Evolutionary conservation across 2,329 filamentous ascomycete species (phyloP), one percentile per base, ranked within the genome.

Genomic region (Diaporthe amygdali): DNA sequence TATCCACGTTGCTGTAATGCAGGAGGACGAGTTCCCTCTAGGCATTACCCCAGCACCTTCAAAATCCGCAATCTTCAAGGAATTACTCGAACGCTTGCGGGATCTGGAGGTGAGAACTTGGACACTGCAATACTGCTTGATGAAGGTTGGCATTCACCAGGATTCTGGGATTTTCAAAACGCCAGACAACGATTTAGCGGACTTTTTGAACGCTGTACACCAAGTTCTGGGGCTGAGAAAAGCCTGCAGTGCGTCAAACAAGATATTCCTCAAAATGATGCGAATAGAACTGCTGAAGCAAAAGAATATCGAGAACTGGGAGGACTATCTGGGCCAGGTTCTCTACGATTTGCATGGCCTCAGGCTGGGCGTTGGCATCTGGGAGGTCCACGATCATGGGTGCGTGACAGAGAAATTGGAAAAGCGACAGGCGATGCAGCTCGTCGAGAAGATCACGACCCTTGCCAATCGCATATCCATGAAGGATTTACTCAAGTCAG

Each of bases 401-500:
- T 97, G 95, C 76, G 88, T 90, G 0, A 82, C 89, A 0, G 93
- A 97, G 76, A 91, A 91, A 71, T 85, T 98, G 1, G 95, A 97
- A 78, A 92, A 92, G 76, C 88, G 90, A 46, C 94, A 94, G 71
- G 95, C 95, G 0, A 87, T 95, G 77, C 91, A 93, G 74, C 88
- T 98, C 59, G 90, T 97, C 14, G 93, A 97, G 73, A 93, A 95
- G 77, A 89, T 98, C 46, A 92, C 97, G 77, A 85, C 90, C 44
- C 90, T 98, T 71, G 94, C 94, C 2, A 92, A 92, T 63, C 91
- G 93, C 73, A 92, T 98, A 85, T 92, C 94, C 27, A 93, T 97
- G 84, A 97, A 96, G 77, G 96, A 98, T 75, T 84, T 98, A 22
- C 89, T 95, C 20, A 98, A 97, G 80, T 96, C 95, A 20, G 94